These are phyloP conservation scores for Durotheca rogersii DNA, from an alignment of 495 filamentous ascomycete genomes.

Conservation along the genomic window DNA sequence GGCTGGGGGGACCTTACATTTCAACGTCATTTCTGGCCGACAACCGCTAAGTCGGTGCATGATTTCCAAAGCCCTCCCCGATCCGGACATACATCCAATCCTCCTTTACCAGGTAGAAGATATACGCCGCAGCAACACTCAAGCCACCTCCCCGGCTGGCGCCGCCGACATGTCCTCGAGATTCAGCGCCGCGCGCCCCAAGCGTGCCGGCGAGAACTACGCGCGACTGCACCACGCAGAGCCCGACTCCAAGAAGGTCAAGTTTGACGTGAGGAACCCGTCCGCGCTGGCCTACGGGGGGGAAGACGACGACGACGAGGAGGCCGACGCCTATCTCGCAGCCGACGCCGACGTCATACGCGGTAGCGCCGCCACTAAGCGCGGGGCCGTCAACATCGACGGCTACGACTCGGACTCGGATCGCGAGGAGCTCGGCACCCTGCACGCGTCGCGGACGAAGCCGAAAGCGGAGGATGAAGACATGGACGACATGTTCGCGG, in stretches of 20 bases:
- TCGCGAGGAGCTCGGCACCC: slow-evolving; percentile 58
- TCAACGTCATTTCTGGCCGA: slow-evolving; percentile 28
- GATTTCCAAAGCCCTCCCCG: no score
- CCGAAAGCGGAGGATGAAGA: slow-evolving; percentile 53
- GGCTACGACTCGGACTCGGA: slow-evolving; percentile 96
- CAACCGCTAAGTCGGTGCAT: no score
- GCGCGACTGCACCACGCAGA: slow-evolving; percentile 68
- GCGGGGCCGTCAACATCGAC: slow-evolving; percentile 90
- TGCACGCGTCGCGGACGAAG: slow-evolving; percentile 38
- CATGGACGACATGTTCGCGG: slow-evolving; percentile 91
- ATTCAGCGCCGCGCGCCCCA: slow-evolving; percentile 69
- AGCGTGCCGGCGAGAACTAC: slow-evolving; percentile 78
- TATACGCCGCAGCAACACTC: slow-evolving; percentile 3
- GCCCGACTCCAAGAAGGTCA: slow-evolving; percentile 73
- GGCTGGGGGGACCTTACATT: slow-evolving; percentile 31
- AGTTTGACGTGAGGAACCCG: slow-evolving; percentile 93
- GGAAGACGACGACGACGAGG: slow-evolving; percentile 59
- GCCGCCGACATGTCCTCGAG: slow-evolving; percentile 58
- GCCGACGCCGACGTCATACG: slow-evolving; percentile 88
- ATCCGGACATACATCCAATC: no score
- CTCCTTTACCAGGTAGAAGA: no score
- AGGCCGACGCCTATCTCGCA: slow-evolving; percentile 58
- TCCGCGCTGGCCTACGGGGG: slow-evolving; percentile 78
- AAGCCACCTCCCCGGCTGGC: not conserved
- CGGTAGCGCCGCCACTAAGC: slow-evolving; percentile 74